phyloP scores from a whole-genome alignment of 1,139 yeast genomes.

The Candida frijolesensis region DNA sequence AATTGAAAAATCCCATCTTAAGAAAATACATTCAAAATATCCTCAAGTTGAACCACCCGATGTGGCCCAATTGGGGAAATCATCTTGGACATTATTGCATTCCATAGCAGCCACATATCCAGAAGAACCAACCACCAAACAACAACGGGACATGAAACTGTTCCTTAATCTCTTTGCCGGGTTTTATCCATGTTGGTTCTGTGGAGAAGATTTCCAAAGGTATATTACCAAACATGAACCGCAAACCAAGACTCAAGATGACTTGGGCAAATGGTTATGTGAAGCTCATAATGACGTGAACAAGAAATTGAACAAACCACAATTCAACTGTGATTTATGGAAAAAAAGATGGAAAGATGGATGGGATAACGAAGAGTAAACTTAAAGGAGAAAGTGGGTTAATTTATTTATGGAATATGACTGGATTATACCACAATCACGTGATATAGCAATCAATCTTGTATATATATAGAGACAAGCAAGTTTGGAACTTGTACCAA shows the following conservation, averaged over 20 bases:
- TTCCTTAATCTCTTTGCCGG: constrained; percentile 74
- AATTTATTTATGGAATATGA: not conserved
- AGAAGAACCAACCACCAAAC: constrained; percentile 55
- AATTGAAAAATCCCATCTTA: not conserved
- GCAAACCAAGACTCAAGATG: constrained; percentile 68
- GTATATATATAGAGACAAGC: constrained; percentile 1
- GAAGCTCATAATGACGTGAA: constrained; percentile 94
- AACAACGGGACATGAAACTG: constrained; percentile 71
- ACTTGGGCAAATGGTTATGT: constrained; percentile 89
- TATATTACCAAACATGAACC: constrained; percentile 68
- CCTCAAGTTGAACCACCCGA: constrained; percentile 80
- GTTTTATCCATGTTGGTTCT: constrained; percentile 92
- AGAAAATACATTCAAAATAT: constrained; percentile 18
- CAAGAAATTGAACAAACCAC: constrained; percentile 77
- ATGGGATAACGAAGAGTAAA: constrained; percentile 17
- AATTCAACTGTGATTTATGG: constrained; percentile 88
- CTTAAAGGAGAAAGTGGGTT: not conserved
- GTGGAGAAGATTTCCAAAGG: constrained; percentile 80
- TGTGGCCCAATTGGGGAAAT: constrained; percentile 74
- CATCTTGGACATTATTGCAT: constrained; percentile 93
- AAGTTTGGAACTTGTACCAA: not conserved
- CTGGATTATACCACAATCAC: not conserved
- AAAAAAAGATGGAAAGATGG: constrained; percentile 86
- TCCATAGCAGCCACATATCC: constrained; percentile 92
- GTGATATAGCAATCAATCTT: constrained; percentile 2